Evolutionary conservation across 345 rosid species (phyloP).

Genomic region (Pistacia integerrima): DNA sequence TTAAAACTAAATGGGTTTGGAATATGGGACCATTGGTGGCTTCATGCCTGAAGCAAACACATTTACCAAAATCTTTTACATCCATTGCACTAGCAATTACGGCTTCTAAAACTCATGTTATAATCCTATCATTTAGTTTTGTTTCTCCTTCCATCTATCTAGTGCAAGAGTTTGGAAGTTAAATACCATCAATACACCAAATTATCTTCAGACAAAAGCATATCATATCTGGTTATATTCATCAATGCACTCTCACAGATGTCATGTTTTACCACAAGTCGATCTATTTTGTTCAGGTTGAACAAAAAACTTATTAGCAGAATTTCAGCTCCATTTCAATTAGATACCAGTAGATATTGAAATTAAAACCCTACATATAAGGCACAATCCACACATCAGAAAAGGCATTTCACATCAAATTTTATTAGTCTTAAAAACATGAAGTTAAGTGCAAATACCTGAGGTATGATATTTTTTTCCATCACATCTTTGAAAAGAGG

Average conservation of each 20-base stretch:
- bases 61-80: not conserved
- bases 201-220: not conserved
- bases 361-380: not conserved
- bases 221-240: not conserved
- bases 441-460: slow-evolving; percentile 44
- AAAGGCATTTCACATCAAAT: not conserved
- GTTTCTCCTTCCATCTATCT: not conserved
- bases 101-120: not conserved
- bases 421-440: not conserved
- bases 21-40: too few relatives aligned
- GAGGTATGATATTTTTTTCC: slow-evolving; percentile 99
- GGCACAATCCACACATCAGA: not conserved
- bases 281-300: not conserved
- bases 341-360: not conserved
- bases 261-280: not conserved
- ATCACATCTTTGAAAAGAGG: slow-evolving; percentile 96
- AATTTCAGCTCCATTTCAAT: not conserved
- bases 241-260: not conserved
- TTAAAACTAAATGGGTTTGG: too few relatives aligned
- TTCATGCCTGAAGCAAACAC: too few relatives aligned
- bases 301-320: not conserved
- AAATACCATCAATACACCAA: not conserved
- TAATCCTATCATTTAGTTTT: not conserved
- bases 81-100: not conserved
- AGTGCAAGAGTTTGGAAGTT: not conserved